Percentiles rank a stretch among this genome's conserved stretches.
phyloP scores from a whole-genome alignment of 163 green algal species.

The Volvox carteri region DNA sequence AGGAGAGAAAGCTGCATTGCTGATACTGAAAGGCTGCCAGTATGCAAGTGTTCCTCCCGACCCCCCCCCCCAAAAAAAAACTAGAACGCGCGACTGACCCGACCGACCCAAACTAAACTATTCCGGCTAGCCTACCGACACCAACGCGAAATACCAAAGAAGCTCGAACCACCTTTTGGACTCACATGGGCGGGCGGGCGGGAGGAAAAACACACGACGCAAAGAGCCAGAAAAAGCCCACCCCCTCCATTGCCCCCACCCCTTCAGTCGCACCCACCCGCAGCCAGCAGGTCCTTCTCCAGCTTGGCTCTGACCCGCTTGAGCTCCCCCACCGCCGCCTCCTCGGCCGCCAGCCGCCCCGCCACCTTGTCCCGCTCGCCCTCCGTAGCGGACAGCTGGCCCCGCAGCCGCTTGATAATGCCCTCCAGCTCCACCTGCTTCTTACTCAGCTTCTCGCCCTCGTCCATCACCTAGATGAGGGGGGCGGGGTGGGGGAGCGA shows the following conservation, averaged over 20 bases:
- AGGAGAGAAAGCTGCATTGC: too few species aligned
- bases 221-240: not conserved
- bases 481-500: too few species aligned
- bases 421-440: slow-evolving; percentile 92
- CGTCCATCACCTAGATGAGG: slow-evolving; percentile 88
- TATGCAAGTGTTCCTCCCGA: too few species aligned
- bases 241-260: not conserved
- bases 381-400: slow-evolving; percentile 75
- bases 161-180: too few species aligned
- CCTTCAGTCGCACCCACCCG: slow-evolving; percentile 11
- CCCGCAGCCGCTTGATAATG: slow-evolving; percentile 87
- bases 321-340: slow-evolving; percentile 56
- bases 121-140: too few species aligned
- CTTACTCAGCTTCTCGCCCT: slow-evolving; percentile 93
- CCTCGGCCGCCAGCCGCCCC: slow-evolving; percentile 69
- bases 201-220: too few species aligned
- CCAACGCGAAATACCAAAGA: too few species aligned
- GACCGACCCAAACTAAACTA: too few species aligned
- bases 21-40: too few species aligned
- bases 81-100: too few species aligned
- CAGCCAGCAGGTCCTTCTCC: slow-evolving; percentile 69
- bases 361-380: slow-evolving; percentile 54
- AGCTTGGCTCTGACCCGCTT: slow-evolving; percentile 66
- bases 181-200: too few species aligned
- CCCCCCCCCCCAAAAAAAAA: too few species aligned